Base-by-base conservation (phyloP, 768 basidiomycete genomes). In the Tylopilus sp. region DNA sequence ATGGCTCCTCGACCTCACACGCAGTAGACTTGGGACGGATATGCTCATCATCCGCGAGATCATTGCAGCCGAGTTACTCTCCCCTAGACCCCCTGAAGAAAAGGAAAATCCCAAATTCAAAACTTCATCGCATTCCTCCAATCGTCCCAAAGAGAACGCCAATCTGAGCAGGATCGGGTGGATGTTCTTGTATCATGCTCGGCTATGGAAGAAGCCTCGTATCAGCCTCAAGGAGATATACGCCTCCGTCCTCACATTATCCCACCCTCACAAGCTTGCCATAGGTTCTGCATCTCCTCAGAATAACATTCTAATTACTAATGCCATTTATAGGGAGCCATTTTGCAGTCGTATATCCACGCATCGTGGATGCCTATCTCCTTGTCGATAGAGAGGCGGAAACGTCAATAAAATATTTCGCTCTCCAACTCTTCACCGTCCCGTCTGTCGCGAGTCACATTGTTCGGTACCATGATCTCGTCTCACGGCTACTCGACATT, bases 331-430 rank as follows among this genome's bases (percentile, higher is more conserved):
- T 50, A 94, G 92, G 90, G 11, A 82, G 86, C 6, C 88, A 86
- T 58, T 93, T 94, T 66, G 86, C 91, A 0, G 80, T 79, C 47
- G 83, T 91, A 10, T 99, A 98, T 69, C 86, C 86, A 50, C 79
- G 85, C 58, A 76, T 98, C 44, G 88, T 95, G 59, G 91, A 95
- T 58, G 82, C 91, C 2, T 98, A 95, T 70, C 82, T 98, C 9
- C 82, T 95, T 40, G 82, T 89, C 20, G 97, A 98, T 60, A 81
- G 95, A 12, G 95, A 99, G 66, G 87, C 91, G 1, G 97, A 99
- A 65, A 92, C 91, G 7, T 94, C 91, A 15, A 88, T 98, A 74
- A 89, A 95, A 62, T 93, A 92, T 65, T 90, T 95, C 55, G 88
- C 91, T 15, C 76, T 95, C 6, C 92, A 97, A 63, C 78, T 98